Base-by-base conservation (phyloP, 208 protist species). In the Kentomonas sorsogonicus region DNA sequence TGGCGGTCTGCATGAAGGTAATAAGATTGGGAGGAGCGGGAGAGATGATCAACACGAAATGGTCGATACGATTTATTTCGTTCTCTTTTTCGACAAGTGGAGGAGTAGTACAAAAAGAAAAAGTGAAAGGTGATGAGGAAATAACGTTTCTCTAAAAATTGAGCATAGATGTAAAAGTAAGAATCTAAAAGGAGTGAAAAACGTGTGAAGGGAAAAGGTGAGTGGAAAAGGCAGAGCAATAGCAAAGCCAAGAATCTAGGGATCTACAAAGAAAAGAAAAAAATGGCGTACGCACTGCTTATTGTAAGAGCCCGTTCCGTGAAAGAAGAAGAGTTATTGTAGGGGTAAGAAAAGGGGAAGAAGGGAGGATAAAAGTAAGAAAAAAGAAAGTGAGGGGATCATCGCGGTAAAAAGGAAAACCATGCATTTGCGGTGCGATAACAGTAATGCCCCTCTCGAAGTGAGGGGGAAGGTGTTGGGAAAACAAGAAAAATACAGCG, bases 331-430 rank as follows among this genome's bases (percentile, higher is more conserved):
- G n/a, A n/a, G n/a, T n/a, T n/a, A n/a, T n/a, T 9, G 31, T 43
- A 52, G 5, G 30, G 43, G 41, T 39, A 60, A 52, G 43, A 29
- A 36, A 45, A 23, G n/a, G n/a, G 25, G 29, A 34, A 45, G 30
- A 43, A 45, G 26, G 16, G 16, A 34, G 25, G 4, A 5, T 5
- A 33, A 44, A 10, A 57, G 33, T 9, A n/a, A 57, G 27, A 22
- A 23, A 13, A 4, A 26, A 10, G 30, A 13, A 16, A 38, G 10
- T 26, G 18, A 7, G 18, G 7, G 15, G 38, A 1, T 34, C 0
- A 38, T 36, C 23, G 36, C 13, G 43, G 1, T 10, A 40, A 25
- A 22, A 34, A 52, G 13, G 15, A 53, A 53, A 62, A n/a, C n/a
- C n/a, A n/a, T n/a, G n/a, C n/a, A n/a, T n/a, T n/a, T n/a, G n/a